Evolutionary conservation across 176 grass and related monocot genomes (phyloP).

Genomic region (Rhynchospora tenuis): DNA sequence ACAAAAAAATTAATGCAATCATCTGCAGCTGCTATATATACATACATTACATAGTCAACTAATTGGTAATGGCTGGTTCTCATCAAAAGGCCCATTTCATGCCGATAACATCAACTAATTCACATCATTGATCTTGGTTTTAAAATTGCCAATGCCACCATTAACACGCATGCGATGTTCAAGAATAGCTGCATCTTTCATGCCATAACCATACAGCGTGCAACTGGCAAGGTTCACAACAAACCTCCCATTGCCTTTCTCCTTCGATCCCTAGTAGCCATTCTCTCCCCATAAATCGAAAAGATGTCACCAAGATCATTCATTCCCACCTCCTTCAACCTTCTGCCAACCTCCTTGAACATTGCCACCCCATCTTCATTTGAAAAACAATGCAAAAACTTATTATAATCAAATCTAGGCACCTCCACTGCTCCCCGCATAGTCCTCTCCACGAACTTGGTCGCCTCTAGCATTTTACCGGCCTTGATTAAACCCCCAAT

Average conservation of each 20-base stretch:
- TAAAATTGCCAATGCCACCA: not conserved
- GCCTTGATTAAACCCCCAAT: slow-evolving; percentile 81
- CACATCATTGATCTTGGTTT: not conserved
- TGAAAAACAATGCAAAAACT: slow-evolving; percentile 65
- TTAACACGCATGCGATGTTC: not conserved
- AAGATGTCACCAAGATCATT: slow-evolving; percentile 71
- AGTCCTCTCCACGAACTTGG: slow-evolving; percentile 76
- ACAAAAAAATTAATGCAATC: not conserved
- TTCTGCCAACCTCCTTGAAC: slow-evolving; percentile 61
- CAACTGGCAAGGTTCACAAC: not conserved
- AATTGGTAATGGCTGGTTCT: not conserved
- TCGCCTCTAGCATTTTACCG: slow-evolving; percentile 60
- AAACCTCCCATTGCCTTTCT: slow-evolving; percentile 48
- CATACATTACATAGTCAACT: not conserved
- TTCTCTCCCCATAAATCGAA: slow-evolving; percentile 61
- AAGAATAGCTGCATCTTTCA: not conserved
- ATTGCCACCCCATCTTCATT: slow-evolving; percentile 58
- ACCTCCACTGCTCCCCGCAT: slow-evolving; percentile 64
- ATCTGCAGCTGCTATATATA: not conserved
- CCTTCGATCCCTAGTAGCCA: slow-evolving; percentile 79
- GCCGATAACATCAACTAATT: not conserved
- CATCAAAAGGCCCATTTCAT: not conserved
- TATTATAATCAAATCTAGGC: slow-evolving; percentile 77
- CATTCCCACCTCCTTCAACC: slow-evolving; percentile 46
- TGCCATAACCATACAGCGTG: not conserved